phyloP scores from a whole-genome alignment of 306 rosid genomes.

The Quercus cerris region DNA sequence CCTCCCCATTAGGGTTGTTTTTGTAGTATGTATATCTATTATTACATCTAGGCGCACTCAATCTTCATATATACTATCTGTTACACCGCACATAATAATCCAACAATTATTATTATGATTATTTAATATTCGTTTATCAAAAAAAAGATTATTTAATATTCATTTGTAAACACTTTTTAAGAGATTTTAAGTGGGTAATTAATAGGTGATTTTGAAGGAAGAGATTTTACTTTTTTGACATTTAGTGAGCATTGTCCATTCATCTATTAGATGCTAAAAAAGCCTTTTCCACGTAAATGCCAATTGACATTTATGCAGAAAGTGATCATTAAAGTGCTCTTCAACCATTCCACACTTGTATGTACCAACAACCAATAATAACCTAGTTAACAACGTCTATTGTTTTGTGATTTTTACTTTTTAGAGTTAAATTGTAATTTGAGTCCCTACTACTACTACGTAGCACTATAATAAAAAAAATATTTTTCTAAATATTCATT shows the following conservation, averaged over 20 bases:
- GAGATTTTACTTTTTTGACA: no score
- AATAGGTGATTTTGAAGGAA: no score
- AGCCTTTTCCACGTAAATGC: no score
- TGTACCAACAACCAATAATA: constrained; percentile 9
- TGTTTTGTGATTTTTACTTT: not conserved
- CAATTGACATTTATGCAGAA: no score
- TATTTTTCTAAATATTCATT: not conserved
- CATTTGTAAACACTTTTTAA: no score
- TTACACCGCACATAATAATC: not conserved
- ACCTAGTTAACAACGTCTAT: constrained; percentile 10
- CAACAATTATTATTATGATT: not conserved
- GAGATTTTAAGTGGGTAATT: no score
- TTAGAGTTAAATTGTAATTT: not conserved
- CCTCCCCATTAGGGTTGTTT: constrained; percentile 1
- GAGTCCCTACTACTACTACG: not conserved
- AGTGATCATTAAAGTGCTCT: no score
- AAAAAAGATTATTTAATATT: not conserved
- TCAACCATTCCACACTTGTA: no score
- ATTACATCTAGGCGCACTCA: constrained; percentile 14
- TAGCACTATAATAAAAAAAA: not conserved
- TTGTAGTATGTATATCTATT: not conserved
- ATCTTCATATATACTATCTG: not conserved
- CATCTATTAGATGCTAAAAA: no score
- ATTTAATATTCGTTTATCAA: not conserved
- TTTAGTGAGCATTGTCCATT: no score